Conservation (phyloP, 2,329 filamentous ascomycete genomes). For the Phialemoniopsis sp. region DNA sequence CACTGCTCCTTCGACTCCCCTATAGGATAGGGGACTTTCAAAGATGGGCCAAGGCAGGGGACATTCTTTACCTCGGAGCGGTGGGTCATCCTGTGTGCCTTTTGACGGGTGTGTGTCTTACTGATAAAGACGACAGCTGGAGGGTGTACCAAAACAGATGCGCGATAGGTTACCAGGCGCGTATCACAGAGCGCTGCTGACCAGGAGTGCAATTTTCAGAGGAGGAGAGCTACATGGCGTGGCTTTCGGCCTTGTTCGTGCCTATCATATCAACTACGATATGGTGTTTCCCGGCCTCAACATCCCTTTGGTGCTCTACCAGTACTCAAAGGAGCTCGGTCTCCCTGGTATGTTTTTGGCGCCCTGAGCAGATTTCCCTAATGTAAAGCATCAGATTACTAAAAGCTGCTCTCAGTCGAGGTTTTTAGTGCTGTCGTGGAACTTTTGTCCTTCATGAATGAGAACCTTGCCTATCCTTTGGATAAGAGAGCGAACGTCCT, state of each 20-base stretch:
- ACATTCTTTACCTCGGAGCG: constrained; percentile 69
- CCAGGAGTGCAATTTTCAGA: constrained; percentile 35
- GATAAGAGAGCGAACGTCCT: constrained; percentile 37
- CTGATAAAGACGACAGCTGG: constrained; percentile 33
- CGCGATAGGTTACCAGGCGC: constrained; percentile 57
- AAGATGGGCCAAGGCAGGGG: constrained; percentile 61
- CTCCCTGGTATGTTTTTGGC: constrained; percentile 60
- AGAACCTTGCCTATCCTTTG: constrained; percentile 56
- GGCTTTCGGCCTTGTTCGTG: constrained; percentile 56
- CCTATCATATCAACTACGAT: constrained; percentile 64
- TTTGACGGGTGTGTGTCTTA: too few relatives aligned
- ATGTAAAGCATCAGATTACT: too few relatives aligned
- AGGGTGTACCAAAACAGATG: constrained; percentile 60
- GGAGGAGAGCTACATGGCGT: constrained; percentile 60
- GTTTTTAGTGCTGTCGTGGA: constrained; percentile 55
- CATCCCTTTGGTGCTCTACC: constrained; percentile 60
- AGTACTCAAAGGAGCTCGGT: constrained; percentile 66
- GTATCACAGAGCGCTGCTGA: constrained; percentile 58
- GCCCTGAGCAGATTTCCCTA: too few relatives aligned
- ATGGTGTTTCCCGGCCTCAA: constrained; percentile 73
- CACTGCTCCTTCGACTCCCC: constrained; percentile 70
- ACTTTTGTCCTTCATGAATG: constrained; percentile 44
- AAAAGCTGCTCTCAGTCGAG: constrained; percentile 47
- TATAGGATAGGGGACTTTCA: constrained; percentile 70
- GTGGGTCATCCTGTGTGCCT: too few relatives aligned